These are phyloP conservation scores for Rubia yunnanensis DNA, from an alignment of 257 asterid genomes.

Conservation along the genomic window DNA sequence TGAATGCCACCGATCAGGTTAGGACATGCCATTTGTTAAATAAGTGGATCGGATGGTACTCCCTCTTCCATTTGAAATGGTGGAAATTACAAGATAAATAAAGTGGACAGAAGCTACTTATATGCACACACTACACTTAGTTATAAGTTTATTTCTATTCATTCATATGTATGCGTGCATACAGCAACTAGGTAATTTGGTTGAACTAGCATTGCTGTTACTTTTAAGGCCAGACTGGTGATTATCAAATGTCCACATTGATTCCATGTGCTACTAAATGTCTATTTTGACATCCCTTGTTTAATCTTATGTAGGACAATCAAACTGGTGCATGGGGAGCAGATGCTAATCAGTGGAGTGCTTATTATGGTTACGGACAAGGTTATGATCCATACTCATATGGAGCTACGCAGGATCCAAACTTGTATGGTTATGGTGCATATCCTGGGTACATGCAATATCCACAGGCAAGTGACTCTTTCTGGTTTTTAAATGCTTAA, in stretches of 20 bases:
- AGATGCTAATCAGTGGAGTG: slow-evolving; percentile 75
- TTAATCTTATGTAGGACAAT: slow-evolving; percentile 42
- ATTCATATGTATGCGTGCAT: not conserved
- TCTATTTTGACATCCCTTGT: slow-evolving; percentile 9
- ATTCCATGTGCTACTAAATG: not conserved
- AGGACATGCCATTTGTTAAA: not conserved
- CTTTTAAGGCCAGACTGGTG: not conserved
- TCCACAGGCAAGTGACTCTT: slow-evolving; percentile 32
- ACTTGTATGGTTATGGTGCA: slow-evolving; percentile 72
- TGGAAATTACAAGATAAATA: not conserved
- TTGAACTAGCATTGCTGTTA: not conserved
- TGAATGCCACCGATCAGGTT: not conserved
- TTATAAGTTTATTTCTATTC: not conserved
- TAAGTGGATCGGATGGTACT: not conserved
- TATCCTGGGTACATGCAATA: slow-evolving; percentile 76
- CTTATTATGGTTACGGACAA: slow-evolving; percentile 91
- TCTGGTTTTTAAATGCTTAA: not conserved
- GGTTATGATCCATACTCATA: slow-evolving; percentile 90
- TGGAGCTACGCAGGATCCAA: slow-evolving; percentile 80
- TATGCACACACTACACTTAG: not conserved
- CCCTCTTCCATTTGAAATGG: no score
- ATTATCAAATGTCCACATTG: not conserved
- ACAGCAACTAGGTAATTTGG: not conserved
- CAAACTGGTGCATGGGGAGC: slow-evolving; percentile 58
- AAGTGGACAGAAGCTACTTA: not conserved